Conservation (phyloP, 192 early-diverging fungal genomes). For the Entomortierella chlamydospora region DNA sequence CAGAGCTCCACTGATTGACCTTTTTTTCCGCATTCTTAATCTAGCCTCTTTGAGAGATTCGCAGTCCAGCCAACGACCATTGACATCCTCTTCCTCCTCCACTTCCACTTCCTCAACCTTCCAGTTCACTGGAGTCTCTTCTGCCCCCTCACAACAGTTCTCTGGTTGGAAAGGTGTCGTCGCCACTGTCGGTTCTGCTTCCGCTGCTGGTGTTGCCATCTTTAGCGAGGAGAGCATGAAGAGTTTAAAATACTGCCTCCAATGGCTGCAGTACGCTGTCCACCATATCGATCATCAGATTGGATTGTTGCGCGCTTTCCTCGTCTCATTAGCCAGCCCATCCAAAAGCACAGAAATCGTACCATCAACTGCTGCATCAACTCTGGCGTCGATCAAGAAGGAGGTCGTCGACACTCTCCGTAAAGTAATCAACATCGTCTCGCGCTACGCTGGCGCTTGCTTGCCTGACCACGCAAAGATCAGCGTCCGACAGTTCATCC, state of each 20-base stretch:
- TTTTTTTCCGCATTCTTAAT: neutral
- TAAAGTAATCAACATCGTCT: constrained; percentile 88
- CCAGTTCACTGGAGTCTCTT: constrained; percentile 3
- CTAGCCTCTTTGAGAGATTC: constrained; percentile 42
- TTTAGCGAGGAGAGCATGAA: constrained; percentile 91
- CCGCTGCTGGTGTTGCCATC: constrained; percentile 78
- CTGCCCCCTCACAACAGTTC: constrained; percentile 33
- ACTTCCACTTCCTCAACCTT: constrained; percentile 3
- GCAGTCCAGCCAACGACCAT: constrained; percentile 25
- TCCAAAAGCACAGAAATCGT: constrained; percentile 34
- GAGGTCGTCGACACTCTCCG: constrained; percentile 88
- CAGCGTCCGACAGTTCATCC: constrained; percentile 85
- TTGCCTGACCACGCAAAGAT: constrained; percentile 85
- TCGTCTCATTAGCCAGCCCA: constrained; percentile 59
- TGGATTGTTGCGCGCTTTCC: constrained; percentile 64
- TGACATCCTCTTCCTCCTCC: constrained; percentile 20
- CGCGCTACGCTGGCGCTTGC: constrained; percentile 85
- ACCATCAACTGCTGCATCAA: constrained; percentile 51
- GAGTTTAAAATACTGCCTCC: constrained; percentile 88
- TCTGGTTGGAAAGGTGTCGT: constrained; percentile 73
- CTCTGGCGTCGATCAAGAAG: constrained; percentile 70
- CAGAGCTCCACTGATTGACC: neutral
- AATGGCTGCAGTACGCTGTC: constrained; percentile 89
- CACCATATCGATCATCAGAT: constrained; percentile 80
- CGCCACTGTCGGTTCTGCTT: constrained; percentile 67